Percentiles rank a stretch among this genome's conserved stretches.
These are phyloP conservation scores for Cyclotella sp. DNA, from an alignment of 108 stramenopile species.

Conservation along the genomic window DNA sequence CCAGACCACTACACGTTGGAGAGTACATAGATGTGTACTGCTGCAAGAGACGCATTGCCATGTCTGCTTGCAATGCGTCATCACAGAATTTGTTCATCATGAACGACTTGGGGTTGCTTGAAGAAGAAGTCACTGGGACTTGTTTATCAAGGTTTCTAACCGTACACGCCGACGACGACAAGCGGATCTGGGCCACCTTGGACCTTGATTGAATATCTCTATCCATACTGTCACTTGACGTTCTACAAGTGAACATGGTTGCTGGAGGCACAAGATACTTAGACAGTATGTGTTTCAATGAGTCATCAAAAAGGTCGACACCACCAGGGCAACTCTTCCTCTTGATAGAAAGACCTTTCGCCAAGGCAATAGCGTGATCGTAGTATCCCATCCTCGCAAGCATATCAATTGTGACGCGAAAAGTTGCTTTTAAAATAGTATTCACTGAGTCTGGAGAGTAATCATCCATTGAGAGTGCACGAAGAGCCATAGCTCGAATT, in stretches of 20 bases:
- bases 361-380: conserved; percentile 66
- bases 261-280: conserved; percentile 67
- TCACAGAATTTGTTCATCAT: conserved; percentile 14
- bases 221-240: neutral
- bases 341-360: conserved; percentile 44
- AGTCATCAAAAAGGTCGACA: conserved; percentile 61
- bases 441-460: conserved; percentile 44
- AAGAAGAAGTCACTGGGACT: conserved; percentile 4
- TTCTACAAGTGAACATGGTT: neutral
- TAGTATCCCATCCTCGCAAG: conserved; percentile 74
- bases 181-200: conserved; percentile 49
- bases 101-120: conserved; percentile 34
- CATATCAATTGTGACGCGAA: conserved; percentile 53
- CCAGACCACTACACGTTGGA: conserved; percentile 57
- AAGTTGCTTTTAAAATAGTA: conserved; percentile 41
- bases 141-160: conserved; percentile 9
- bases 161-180: conserved; percentile 38
- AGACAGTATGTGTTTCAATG: conserved; percentile 63
- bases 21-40: conserved; percentile 58
- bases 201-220: conserved; percentile 38
- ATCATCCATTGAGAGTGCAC: conserved; percentile 63
- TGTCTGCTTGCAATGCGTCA: conserved; percentile 20
- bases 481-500: conserved; percentile 59
- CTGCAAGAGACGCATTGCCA: conserved; percentile 61
- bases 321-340: conserved; percentile 57